Evolutionary conservation across 139 green algal species (phyloP), one percentile per base, ranked within the genome.

Genomic region (Spirogloea muscicola): DNA sequence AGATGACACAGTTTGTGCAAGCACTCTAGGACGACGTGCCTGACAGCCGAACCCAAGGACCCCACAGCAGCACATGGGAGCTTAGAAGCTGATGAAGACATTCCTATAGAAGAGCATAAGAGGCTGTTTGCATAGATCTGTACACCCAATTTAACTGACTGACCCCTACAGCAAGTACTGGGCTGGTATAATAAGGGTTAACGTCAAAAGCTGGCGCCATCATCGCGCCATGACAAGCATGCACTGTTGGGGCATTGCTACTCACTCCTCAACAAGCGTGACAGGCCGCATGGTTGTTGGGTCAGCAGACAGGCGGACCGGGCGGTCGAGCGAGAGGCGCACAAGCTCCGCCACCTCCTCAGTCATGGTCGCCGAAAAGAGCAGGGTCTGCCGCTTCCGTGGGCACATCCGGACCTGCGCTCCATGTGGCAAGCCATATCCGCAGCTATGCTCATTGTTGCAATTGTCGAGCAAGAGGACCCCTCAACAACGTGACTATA

Each of bases 271-370:
- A 13, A 58, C 73, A 18, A 99, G 87, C 16, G 86, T 68, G 27
- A 57, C 43, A 0, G 94, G 93, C 5, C 91, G 87, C 21, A 74
- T 42, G 3, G 70, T 81, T 1, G 78, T 76, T 0, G 86, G 79
- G 63, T 99, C 94, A 2, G 91, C 94, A 6, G 91, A 92, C 49
- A 99, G 85, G 6, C 94, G 80, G 42, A 97, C 92, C 0, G 94
- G 94, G 49, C 41, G 29, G 25, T 55, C 57, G 31, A 76, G 67
- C 4, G 52, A 72, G 39, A 81, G 51, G 3, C 37, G 49, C 1
- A 73, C 37, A 46, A 81, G 74, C 74, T 65, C 9, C n/a, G 59
- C 34, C 42, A 81, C 66, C 60, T 82, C 66, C 4, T 60, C 59
- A 21, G 89, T 85, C 49, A 98, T 91, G 44, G 84, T 84, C 36